Percentiles rank a stretch among this genome's conserved stretches.
phyloP scores from a whole-genome alignment of 164 flowering plant genomes.

The Macadamia tetraphylla region DNA sequence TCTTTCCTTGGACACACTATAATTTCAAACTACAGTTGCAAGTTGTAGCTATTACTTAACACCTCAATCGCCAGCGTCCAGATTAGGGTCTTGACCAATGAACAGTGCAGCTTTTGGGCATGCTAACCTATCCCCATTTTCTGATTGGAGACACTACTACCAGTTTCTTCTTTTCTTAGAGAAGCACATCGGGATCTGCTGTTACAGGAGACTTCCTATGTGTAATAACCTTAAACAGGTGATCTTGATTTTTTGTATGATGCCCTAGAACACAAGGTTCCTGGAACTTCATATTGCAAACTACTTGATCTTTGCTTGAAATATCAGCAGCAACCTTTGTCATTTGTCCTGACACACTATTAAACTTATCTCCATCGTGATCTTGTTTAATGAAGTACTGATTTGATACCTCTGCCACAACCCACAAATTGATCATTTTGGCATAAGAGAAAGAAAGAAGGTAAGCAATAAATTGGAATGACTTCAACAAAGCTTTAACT shows the following conservation, averaged over 20 bases:
- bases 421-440: not conserved
- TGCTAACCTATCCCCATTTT: not conserved
- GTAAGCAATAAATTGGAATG: not conserved
- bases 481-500: too few relatives aligned
- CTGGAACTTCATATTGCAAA: not conserved
- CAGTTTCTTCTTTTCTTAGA: not conserved
- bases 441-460: not conserved
- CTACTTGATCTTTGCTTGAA: constrained; percentile 43
- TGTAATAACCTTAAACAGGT: constrained; percentile 37
- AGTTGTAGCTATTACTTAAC: too few relatives aligned
- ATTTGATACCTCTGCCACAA: constrained; percentile 57
- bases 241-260: not conserved
- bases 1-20: too few relatives aligned
- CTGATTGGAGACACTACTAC: not conserved
- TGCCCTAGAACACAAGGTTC: not conserved
- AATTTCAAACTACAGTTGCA: too few relatives aligned
- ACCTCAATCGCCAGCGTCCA: not conserved
- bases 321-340: constrained; percentile 14
- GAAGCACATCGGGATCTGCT: constrained; percentile 9
- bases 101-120: not conserved
- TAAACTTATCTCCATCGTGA: constrained; percentile 25
- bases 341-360: constrained; percentile 15
- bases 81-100: not conserved
- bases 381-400: constrained; percentile 61
- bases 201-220: constrained; percentile 3